Percentiles rank a stretch among this genome's conserved stretches.
phyloP scores from a whole-genome alignment of 208 protist genomes.

The Leishmania aethiopica region DNA sequence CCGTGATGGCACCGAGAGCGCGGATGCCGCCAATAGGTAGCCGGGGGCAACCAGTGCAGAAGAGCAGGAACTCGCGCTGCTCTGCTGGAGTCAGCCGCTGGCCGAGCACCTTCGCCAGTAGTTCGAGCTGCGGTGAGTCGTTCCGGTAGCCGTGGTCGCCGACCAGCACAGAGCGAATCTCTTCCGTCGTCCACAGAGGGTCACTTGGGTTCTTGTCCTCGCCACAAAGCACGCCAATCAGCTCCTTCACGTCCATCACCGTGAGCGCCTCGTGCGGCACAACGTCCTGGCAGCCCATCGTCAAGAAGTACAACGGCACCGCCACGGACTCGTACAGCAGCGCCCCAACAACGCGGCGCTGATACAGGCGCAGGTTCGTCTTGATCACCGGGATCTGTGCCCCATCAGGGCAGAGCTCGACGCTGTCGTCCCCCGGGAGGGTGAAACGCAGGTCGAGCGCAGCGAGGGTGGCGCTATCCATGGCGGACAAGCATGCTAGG shows the following conservation, averaged over 20 bases:
- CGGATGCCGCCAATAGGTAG: slow-evolving; percentile 85
- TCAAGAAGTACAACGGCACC: slow-evolving; percentile 65
- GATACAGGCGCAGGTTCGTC: slow-evolving; percentile 64
- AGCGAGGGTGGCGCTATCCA: slow-evolving; percentile 43
- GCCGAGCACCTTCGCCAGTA: slow-evolving; percentile 72
- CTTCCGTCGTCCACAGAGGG: slow-evolving; percentile 79
- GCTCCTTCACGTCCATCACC: slow-evolving; percentile 59
- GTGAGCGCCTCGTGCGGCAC: slow-evolving; percentile 73
- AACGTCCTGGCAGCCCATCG: slow-evolving; percentile 73
- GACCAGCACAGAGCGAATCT: slow-evolving; percentile 82
- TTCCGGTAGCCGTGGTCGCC: slow-evolving; percentile 90
- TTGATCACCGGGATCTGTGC: slow-evolving; percentile 44
- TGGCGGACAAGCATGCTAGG: slow-evolving; percentile 40
- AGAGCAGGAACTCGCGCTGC: slow-evolving; percentile 89
- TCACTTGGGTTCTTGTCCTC: slow-evolving; percentile 37
- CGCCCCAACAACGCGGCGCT: slow-evolving; percentile 54
- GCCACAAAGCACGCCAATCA: slow-evolving; percentile 70
- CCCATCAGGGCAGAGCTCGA: slow-evolving; percentile 64
- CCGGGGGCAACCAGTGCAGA: slow-evolving; percentile 89
- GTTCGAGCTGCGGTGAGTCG: slow-evolving; percentile 77
- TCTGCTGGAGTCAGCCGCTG: slow-evolving; percentile 70
- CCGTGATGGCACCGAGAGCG: slow-evolving; percentile 88
- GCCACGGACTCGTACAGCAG: slow-evolving; percentile 78
- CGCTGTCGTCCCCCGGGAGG: slow-evolving; percentile 72
- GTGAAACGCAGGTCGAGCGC: slow-evolving; percentile 84